phyloP scores from a whole-genome alignment of 2,329 filamentous ascomycete genomes.

The Nemania bipapillata region DNA sequence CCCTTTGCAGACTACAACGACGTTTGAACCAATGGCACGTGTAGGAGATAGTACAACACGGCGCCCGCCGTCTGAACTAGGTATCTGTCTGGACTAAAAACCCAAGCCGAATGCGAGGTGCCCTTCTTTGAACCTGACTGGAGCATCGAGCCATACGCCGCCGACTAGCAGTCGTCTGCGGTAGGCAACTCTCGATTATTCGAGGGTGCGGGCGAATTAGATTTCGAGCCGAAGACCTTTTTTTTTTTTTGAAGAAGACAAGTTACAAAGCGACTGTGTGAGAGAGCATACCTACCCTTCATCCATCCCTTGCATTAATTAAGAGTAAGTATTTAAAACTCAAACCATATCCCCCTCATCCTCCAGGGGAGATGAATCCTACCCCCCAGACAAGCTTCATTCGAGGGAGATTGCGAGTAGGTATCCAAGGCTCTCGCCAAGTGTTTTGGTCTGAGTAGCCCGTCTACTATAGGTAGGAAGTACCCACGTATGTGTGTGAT shows the following conservation, averaged over 20 bases:
- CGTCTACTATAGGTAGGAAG: no score
- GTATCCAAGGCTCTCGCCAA: slow-evolving; percentile 1
- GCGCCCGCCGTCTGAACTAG: not conserved
- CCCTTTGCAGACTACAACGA: not conserved
- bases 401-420: not conserved
- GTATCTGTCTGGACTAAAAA: no score
- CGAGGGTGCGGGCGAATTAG: no score
- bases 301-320: no score
- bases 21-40: not conserved
- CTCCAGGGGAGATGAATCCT: not conserved
- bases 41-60: not conserved
- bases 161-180: not conserved
- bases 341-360: not conserved
- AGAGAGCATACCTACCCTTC: no score
- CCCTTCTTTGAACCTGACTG: not conserved
- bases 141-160: no score
- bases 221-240: no score
- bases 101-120: not conserved
- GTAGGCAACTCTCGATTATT: no score
- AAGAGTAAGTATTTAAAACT: not conserved
- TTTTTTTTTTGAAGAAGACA: no score
- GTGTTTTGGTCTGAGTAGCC: not conserved
- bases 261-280: no score
- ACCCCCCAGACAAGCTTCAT: not conserved
- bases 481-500: not conserved